These are phyloP conservation scores for Xerocomus brunneocitrinus DNA, from an alignment of 768 basidiomycete genomes.

Conservation along the genomic window DNA sequence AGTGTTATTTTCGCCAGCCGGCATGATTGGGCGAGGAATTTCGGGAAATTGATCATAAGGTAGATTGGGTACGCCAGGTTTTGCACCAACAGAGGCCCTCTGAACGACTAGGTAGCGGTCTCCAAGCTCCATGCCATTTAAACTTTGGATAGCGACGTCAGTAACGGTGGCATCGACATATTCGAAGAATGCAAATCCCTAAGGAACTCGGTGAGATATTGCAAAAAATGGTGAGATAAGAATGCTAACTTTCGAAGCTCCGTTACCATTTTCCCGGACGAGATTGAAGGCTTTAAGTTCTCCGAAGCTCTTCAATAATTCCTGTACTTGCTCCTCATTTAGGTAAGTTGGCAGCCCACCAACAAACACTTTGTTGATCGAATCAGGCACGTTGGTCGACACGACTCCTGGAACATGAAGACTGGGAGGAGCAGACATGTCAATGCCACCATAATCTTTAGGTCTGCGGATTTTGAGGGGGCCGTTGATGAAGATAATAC, in stretches of 20 bases:
- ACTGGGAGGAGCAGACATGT: constrained; percentile 51
- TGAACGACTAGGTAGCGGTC: constrained; percentile 95
- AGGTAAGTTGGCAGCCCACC: constrained; percentile 94
- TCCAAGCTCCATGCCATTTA: constrained; percentile 97
- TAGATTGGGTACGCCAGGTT: constrained; percentile 60
- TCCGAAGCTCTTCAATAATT: constrained; percentile 94
- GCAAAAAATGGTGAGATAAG: neutral
- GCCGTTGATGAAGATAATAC: constrained; percentile 90
- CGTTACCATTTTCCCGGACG: constrained; percentile 89
- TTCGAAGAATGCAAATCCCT: constrained; percentile 99
- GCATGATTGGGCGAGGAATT: constrained; percentile 85
- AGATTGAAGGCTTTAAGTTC: constrained; percentile 98
- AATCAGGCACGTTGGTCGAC: constrained; percentile 95
- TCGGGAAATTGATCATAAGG: constrained; percentile 80
- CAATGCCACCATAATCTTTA: constrained; percentile 88
- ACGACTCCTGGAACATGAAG: constrained; percentile 92
- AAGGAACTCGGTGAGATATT: constrained; percentile 4
- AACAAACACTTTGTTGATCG: constrained; percentile 96
- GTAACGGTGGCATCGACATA: constrained; percentile 87
- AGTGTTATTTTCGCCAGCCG: constrained; percentile 63
- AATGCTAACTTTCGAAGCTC: constrained; percentile 71
- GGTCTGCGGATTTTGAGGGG: constrained; percentile 98
- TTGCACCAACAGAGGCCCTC: constrained; percentile 91
- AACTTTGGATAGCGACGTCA: constrained; percentile 91
- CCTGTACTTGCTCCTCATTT: constrained; percentile 98